Base-by-base conservation (phyloP, 23 red algal species). In the Chondrus crispus region DNA sequence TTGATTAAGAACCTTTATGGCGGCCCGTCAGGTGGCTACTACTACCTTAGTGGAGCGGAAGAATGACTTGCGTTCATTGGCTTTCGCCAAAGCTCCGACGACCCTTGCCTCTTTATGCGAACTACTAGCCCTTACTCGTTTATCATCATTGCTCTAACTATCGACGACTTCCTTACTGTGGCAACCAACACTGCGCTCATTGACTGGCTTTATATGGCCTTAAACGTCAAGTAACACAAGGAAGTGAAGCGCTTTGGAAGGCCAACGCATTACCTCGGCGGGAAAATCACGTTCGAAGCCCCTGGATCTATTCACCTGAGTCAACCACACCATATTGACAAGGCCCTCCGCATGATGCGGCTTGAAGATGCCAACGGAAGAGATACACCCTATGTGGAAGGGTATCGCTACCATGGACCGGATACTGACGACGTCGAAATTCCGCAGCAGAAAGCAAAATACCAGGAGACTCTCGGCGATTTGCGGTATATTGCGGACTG, bases 1-100 rank as follows among this genome's bases (percentile, higher is more conserved):
- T 52, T 80, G 22, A 26, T 71, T 7, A 10, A 18, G 7, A 91
- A 91, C 73, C 71, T 91, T 20, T 91, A 81, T 66, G 68, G 70
- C 7, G 30, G 32, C 26, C 69, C 48, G 24, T 89, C 69, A 20
- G 68, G 70, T 16, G 41, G 35, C 40, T 89, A 62, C 28, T 79
- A 78, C 48, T 77, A 79, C 36, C 51, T 80, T 16, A 20, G 41
- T 44, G 55, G 50, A 4, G 73, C 73, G 3, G 20, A 50, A 6
- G 36, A 58, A 41, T 89, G 55, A 39, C 29, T 89, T 14, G 11
- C 22, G 19, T n/a, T 47, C 11, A 29, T 79, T 47, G 47, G 47
- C 2, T 78, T 76, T 51, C 20, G 0, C 46, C 85, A 89, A 48
- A 47, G 60, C 26, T 37, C 40, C 12, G 55, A 89, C 55, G 85